A percentile compares a stretch with the other conserved stretches of the same genome.
These are phyloP conservation scores for Zelonia costaricensis DNA, from an alignment of 208 protist genomes.

Conservation along the genomic window DNA sequence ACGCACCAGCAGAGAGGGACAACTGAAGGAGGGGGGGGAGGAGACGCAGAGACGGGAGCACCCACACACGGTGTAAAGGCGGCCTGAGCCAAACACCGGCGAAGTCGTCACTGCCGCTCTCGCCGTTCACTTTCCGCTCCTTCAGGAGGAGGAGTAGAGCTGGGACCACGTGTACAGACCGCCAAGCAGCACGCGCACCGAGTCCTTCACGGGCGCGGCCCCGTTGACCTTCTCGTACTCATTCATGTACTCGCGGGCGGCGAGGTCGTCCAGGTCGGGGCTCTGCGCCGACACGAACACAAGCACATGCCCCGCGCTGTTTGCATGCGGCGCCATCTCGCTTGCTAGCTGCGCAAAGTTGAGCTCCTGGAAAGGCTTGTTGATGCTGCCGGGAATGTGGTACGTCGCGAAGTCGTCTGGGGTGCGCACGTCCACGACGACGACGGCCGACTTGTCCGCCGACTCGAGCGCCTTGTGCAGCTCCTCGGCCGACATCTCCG, in stretches of 20 bases:
- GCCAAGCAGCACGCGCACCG: constrained; percentile 38
- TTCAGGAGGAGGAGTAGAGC: constrained; percentile 5
- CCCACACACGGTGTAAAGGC: too few relatives aligned
- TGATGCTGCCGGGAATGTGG: constrained; percentile 44
- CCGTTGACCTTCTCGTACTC: constrained; percentile 25
- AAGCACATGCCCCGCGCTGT: constrained; percentile 12
- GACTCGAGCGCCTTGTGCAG: constrained; percentile 21
- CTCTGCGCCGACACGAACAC: constrained; percentile 55
- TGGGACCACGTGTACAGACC: constrained; percentile 33
- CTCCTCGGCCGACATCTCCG: constrained; percentile 29
- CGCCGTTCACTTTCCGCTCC: neutral
- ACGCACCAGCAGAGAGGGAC: too few relatives aligned
- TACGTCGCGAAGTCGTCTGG: constrained; percentile 35
- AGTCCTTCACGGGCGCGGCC: constrained; percentile 6
- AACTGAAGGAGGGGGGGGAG: too few relatives aligned
- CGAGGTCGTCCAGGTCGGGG: constrained; percentile 56
- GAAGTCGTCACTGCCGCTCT: too few relatives aligned
- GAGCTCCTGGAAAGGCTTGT: constrained; percentile 41
- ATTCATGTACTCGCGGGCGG: constrained; percentile 48
- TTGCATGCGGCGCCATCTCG: constrained; percentile 1
- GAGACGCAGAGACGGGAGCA: too few relatives aligned
- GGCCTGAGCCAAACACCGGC: too few relatives aligned
- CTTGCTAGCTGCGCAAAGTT: constrained; percentile 15
- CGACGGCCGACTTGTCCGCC: neutral
- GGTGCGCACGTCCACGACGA: constrained; percentile 45